Percentiles rank a stretch among this genome's conserved stretches.
These are phyloP conservation scores for Physaria fendleri DNA, from an alignment of 345 rosid species.

Conservation along the genomic window DNA sequence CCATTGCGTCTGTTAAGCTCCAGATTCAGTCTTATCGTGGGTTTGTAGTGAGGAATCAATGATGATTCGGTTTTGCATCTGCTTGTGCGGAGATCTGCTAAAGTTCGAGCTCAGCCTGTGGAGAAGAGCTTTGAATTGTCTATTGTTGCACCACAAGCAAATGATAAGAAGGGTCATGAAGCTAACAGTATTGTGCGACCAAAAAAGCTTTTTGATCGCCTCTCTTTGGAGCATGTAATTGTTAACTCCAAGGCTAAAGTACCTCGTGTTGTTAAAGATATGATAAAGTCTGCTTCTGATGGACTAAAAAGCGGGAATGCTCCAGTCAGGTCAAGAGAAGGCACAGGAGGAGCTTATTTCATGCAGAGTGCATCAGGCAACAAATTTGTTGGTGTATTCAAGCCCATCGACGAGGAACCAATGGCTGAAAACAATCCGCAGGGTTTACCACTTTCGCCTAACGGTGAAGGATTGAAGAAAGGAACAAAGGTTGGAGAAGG, in stretches of 20 bases:
- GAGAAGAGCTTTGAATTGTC: slow-evolving; percentile 61
- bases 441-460: slow-evolving; percentile 56
- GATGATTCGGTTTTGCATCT: slow-evolving; percentile 61
- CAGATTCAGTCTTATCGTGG: slow-evolving; percentile 62
- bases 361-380: slow-evolving; percentile 63
- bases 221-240: slow-evolving; percentile 50
- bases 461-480: slow-evolving; percentile 83
- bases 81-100: slow-evolving; percentile 53
- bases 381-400: slow-evolving; percentile 65
- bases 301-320: slow-evolving; percentile 53
- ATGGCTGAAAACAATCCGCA: slow-evolving; percentile 74
- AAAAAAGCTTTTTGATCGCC: slow-evolving; percentile 22
- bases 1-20: slow-evolving; percentile 65
- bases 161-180: slow-evolving; percentile 21
- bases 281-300: slow-evolving; percentile 46
- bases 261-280: slow-evolving; percentile 38
- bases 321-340: slow-evolving; percentile 66
- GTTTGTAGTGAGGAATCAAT: too few relatives aligned
- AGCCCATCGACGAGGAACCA: slow-evolving; percentile 89
- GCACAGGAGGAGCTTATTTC: slow-evolving; percentile 85
- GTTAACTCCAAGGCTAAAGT: slow-evolving; percentile 35
- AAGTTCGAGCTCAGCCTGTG: slow-evolving; percentile 53
- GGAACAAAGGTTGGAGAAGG: slow-evolving; percentile 89
- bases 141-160: slow-evolving; percentile 39
- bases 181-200: slow-evolving; percentile 6